Base-by-base conservation (phyloP, 164 flowering plant species). In the Echeveria elegans region DNA sequence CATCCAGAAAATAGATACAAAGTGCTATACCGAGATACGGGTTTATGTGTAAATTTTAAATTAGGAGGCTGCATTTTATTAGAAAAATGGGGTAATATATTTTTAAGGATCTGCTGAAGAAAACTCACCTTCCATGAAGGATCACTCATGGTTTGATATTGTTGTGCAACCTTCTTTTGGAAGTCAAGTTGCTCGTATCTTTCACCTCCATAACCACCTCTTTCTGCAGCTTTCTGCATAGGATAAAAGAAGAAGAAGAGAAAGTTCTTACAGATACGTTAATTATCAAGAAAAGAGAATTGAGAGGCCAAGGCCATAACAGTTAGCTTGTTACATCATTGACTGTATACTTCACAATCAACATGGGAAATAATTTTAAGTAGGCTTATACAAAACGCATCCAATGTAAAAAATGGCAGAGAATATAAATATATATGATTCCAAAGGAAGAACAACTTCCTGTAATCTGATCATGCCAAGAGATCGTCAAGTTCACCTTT, bases 141-240 rank as follows among this genome's bases (percentile, higher is more conserved):
- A 81, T 88, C 96, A 63, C 66, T 73, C 43, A 92, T 94, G 12
- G 64, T 58, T 59, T 75, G 70, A 72, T 89, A 92, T 61, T 76
- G 70, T 47, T 78, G 71, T 16, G 82, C 75, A 68, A 92, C 98
- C 77, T 84, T 81, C 69, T 43, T 81, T 76, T 89, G 96, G 76
- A 92, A 92, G 66, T 89, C 96, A 56, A 89, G 87, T 73, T 85
- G 76, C 81, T 92, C 98, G 60, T 92, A 89, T 72, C 91, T 83
- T 81, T 92, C 98, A 38, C 74, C 87, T 52, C 98, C 96, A 77
- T 92, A 89, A 10, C 89, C 92, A 66, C 96, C 92, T 77, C 98
- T 84, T 78, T 88, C 85, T 32, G 96, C 83, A 67, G 96, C 98
- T 88, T 83, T 81, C 96, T 91, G 84, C 65, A 60, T 37, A 48